phyloP scores from a whole-genome alignment of 2,329 filamentous ascomycete species.

The Thielaviopsis ethacetica region DNA sequence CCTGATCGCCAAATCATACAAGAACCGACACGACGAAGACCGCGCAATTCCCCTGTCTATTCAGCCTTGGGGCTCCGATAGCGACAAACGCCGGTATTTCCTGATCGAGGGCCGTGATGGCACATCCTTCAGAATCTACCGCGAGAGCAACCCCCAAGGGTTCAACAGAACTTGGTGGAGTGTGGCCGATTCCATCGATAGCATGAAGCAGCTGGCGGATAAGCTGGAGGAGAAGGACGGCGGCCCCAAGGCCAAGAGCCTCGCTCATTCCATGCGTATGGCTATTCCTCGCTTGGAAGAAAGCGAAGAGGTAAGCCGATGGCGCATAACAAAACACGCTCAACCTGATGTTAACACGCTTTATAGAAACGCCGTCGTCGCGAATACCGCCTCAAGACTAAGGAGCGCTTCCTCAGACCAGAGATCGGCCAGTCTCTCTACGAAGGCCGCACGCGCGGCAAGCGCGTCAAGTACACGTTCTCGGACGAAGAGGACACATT shows the following conservation, averaged over 20 bases:
- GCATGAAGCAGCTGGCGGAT: constrained; percentile 57
- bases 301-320: constrained; percentile 58
- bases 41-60: constrained; percentile 76
- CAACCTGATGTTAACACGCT: constrained; percentile 12
- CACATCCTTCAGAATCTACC: constrained; percentile 82
- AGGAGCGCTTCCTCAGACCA: constrained; percentile 72
- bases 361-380: constrained; percentile 73
- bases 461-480: constrained; percentile 92
- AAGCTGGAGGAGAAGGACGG: constrained; percentile 65
- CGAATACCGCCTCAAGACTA: constrained; percentile 75
- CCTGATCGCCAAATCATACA: constrained; percentile 76
- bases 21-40: constrained; percentile 64
- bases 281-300: constrained; percentile 84
- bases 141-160: constrained; percentile 73
- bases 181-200: constrained; percentile 78
- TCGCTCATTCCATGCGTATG: constrained; percentile 60
- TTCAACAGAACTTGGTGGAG: constrained; percentile 78
- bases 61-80: constrained; percentile 79
- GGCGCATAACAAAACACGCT: not conserved
- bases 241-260: constrained; percentile 60
- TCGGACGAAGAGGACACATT: constrained; percentile 65
- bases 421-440: constrained; percentile 87
- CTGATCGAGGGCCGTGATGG: constrained; percentile 88
- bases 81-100: constrained; percentile 84
- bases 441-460: constrained; percentile 88